phyloP scores from a whole-genome alignment of 371 early-diverging fungal species.

The Neoconidiobolus thromboides region DNA sequence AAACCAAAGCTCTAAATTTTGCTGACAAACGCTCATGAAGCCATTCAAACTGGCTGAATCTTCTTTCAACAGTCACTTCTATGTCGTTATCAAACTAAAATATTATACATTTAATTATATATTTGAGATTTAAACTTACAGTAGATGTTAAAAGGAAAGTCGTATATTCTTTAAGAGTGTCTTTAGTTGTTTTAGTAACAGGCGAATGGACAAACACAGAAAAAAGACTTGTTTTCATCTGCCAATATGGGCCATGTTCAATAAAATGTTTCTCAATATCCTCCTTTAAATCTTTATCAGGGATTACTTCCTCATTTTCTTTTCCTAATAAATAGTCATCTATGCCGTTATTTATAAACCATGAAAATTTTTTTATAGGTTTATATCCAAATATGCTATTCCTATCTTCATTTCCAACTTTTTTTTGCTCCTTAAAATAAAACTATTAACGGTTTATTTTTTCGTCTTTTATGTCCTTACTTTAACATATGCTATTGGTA shows the following conservation, averaged over 20 bases:
- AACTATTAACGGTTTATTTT: too few species aligned
- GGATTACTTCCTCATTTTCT: conserved; percentile 9
- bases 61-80: conserved; percentile 19
- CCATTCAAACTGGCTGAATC: conserved; percentile 24
- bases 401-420: background rate
- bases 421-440: too few species aligned
- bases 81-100: conserved; percentile 17
- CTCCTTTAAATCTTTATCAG: conserved; percentile 10
- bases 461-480: conserved; percentile 8
- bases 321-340: conserved; percentile 18
- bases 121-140: conserved; percentile 13
- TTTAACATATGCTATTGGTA: conserved; percentile 19
- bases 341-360: conserved; percentile 22
- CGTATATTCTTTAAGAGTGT: conserved; percentile 20
- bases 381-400: conserved; percentile 18
- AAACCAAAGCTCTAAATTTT: conserved; percentile 19
- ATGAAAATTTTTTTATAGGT: conserved; percentile 19
- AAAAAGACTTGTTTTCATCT: conserved; percentile 18
- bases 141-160: conserved; percentile 20
- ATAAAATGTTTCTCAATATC: conserved; percentile 24
- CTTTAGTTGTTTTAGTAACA: conserved; percentile 18
- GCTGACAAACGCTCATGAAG: conserved; percentile 13
- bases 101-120: background rate
- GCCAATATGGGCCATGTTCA: conserved; percentile 19
- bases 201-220: conserved; percentile 18